These are phyloP conservation scores for Thraustochytrium sp. DNA, from an alignment of 352 stramenopile species.

Conservation along the genomic window DNA sequence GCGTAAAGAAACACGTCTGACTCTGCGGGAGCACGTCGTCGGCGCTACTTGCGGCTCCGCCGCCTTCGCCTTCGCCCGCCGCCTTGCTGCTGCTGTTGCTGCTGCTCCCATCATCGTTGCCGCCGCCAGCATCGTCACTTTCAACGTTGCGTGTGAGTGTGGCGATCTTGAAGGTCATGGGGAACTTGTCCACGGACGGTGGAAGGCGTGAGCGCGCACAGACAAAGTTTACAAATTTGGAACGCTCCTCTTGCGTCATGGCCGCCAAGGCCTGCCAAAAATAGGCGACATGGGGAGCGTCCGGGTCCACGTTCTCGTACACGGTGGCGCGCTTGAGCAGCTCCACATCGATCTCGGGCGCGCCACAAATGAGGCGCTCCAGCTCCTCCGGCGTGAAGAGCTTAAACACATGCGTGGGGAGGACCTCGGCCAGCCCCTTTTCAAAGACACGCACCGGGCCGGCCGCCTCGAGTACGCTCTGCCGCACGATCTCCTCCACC, in stretches of 20 bases:
- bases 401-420: constrained; percentile 90
- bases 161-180: constrained; percentile 86
- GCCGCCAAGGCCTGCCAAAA: constrained; percentile 95
- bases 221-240: constrained; percentile 93
- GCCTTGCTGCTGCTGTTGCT: too few relatives aligned
- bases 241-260: constrained; percentile 88
- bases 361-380: constrained; percentile 90
- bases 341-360: constrained; percentile 90
- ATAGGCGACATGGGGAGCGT: constrained; percentile 75
- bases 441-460: constrained; percentile 60
- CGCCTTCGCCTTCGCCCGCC: background rate
- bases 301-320: constrained; percentile 86
- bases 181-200: constrained; percentile 91
- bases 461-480: background rate
- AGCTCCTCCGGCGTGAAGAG: constrained; percentile 92
- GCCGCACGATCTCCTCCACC: background rate
- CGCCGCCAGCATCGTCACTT: constrained; percentile 54
- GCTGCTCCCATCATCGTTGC: too few relatives aligned
- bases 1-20: constrained; percentile 57
- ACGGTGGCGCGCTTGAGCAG: constrained; percentile 88
- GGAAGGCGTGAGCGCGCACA: constrained; percentile 93
- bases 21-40: constrained; percentile 48
- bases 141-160: background rate
- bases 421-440: constrained; percentile 80
- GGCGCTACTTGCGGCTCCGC: background rate